Evolutionary conservation across 495 filamentous ascomycete species (phyloP), one percentile per base, ranked within the genome.

Genomic region (Friedmanniomyces endolithicus): DNA sequence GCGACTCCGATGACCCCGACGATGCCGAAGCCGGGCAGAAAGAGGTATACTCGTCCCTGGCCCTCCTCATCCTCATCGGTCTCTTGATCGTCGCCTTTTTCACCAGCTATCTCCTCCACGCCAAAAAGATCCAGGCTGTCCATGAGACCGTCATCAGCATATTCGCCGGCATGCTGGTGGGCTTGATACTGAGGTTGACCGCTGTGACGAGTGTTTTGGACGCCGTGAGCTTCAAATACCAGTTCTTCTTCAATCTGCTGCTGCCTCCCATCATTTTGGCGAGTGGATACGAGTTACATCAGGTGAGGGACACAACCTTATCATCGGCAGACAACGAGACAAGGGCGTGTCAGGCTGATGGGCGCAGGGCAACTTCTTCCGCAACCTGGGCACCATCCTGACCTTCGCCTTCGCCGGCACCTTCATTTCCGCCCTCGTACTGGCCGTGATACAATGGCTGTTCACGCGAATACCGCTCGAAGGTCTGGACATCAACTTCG

Each of bases 351-450:
- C 16, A 52, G 6, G 16, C 14, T 50, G 44, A 4, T 22, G 7
- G 11, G 8, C 14, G n/a, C 55, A 77, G 72, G 88, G 84, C 53
- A 97, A 97, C 72, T 97, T 97, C 74, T 97, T 97, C 68, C 86
- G 94, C 50, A 95, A 97, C 65, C 95, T 97, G 57, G 94, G 92
- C 40, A 94, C 88, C 1, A 98, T 98, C 59, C 75, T 98, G 51
- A 95, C 92, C n/a, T 98, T 98, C 67, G 92, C 92, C 11, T 98
- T 98, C 62, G 89, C 87, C 44, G 92, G 94, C 12, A 97, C 92
- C 14, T 95, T 97, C 67, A 90, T 98, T 54, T 97, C 94, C 31
- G 94, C 92, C 46, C 78, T 96, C 29, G 90, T 95, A 25, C 81
- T 97, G 22, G 92, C 88, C 14, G 67, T 88, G 40, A 80, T 98